Conservation (phyloP, 225 moss, liverwort and hornwort genomes). For the Asterella californica region DNA sequence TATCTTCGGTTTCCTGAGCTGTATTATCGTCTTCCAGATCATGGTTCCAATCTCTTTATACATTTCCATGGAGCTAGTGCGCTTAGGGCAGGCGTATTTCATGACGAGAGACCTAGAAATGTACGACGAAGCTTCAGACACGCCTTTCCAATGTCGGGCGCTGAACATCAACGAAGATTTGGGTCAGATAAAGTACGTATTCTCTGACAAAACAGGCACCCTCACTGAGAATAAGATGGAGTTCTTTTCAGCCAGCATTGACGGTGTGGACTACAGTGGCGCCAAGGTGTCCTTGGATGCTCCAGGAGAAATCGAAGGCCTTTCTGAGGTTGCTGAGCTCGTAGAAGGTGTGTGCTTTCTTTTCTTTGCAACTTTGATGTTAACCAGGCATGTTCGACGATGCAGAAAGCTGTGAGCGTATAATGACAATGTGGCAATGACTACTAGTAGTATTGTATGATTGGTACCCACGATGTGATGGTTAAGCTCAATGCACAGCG, state of each 20-base stretch:
- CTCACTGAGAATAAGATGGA: constrained; percentile 60
- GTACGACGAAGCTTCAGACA: constrained; percentile 40
- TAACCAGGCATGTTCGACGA: not conserved
- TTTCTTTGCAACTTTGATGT: not conserved
- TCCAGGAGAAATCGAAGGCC: constrained; percentile 23
- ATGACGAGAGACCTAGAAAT: constrained; percentile 42
- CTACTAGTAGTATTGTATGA: too few relatives aligned
- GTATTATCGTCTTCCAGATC: constrained; percentile 48
- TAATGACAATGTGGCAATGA: too few relatives aligned
- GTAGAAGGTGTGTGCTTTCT: constrained; percentile 33
- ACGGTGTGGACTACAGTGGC: constrained; percentile 50
- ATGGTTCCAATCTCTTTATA: constrained; percentile 60
- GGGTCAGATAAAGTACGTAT: constrained; percentile 53
- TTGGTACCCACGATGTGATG: too few relatives aligned
- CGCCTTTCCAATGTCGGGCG: constrained; percentile 46
- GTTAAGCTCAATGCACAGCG: too few relatives aligned
- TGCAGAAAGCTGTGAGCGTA: not conserved
- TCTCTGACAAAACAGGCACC: constrained; percentile 59
- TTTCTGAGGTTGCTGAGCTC: constrained; percentile 16
- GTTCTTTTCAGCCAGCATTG: constrained; percentile 49
- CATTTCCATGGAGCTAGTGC: constrained; percentile 54
- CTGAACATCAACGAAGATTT: constrained; percentile 56
- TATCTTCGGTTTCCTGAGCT: constrained; percentile 43
- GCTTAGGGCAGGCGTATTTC: constrained; percentile 51
- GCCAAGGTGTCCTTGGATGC: constrained; percentile 26